Evolutionary conservation across 2,329 filamentous ascomycete genomes (phyloP).

Genomic region (Rhynchosporium agropyri): DNA sequence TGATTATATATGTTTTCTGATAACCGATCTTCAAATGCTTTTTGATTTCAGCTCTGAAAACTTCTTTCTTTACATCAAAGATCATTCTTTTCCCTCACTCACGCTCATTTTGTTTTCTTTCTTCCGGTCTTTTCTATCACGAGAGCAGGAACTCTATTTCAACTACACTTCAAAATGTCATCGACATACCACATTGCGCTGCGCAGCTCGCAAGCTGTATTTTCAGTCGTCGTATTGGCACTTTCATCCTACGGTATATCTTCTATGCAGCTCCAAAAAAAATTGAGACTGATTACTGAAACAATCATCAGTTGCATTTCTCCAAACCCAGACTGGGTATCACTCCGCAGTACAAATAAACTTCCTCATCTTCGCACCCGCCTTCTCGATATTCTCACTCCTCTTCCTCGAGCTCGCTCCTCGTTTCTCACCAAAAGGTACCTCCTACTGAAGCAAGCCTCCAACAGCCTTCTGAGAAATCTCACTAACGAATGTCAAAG

Average conservation of each 20-base stretch:
- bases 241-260: conserved; percentile 17
- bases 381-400: conserved; percentile 12
- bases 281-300: not conserved
- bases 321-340: conserved; percentile 3
- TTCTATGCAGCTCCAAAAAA: too few relatives aligned
- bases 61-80: too few relatives aligned
- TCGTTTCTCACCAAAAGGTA: conserved; percentile 11
- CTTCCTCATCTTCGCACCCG: conserved; percentile 12
- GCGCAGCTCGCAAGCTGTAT: conserved; percentile 4
- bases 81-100: too few relatives aligned
- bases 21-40: too few relatives aligned
- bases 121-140: not conserved
- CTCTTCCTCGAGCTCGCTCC: conserved; percentile 17
- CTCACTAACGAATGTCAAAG: conserved; percentile 1
- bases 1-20: not conserved
- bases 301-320: not conserved
- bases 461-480: not conserved
- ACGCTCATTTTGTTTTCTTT: not conserved
- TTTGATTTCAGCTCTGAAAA: too few relatives aligned
- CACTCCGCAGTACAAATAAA: conserved; percentile 14
- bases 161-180: conserved; percentile 8
- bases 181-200: not conserved
- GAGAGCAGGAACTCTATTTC: conserved; percentile 9
- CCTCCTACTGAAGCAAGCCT: not conserved
- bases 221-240: conserved; percentile 11